phyloP scores from a whole-genome alignment of 805 yeast genomes.

The Zygoascus biomembranicola region DNA sequence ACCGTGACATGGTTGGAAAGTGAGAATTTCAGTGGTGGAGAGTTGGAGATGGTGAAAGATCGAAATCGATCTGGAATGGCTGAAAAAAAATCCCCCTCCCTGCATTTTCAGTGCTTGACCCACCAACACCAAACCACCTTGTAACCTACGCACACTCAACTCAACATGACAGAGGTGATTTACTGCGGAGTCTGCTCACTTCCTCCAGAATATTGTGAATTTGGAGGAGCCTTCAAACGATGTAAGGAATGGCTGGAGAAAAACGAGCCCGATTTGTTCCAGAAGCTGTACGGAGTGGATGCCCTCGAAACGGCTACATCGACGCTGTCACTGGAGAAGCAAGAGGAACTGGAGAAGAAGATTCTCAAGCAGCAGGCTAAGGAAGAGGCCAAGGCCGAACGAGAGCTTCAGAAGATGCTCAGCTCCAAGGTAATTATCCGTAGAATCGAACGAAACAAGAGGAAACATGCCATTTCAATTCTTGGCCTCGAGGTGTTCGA shows the following conservation, averaged over 20 bases:
- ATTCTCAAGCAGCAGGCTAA: constrained; percentile 77
- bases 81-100: neutral
- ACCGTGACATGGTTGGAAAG: constrained; percentile 15
- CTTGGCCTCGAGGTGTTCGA: constrained; percentile 84
- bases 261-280: constrained; percentile 47
- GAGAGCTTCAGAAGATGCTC: constrained; percentile 70
- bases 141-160: neutral
- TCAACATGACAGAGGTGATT: constrained; percentile 31
- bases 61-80: no score
- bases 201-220: constrained; percentile 93
- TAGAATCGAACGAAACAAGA: constrained; percentile 81
- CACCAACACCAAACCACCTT: neutral
- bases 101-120: neutral
- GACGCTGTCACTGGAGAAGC: constrained; percentile 61
- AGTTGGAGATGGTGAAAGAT: neutral
- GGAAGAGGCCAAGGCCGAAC: constrained; percentile 58
- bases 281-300: constrained; percentile 48
- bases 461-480: constrained; percentile 80
- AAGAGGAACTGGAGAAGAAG: constrained; percentile 74
- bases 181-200: constrained; percentile 76
- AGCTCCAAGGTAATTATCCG: constrained; percentile 77
- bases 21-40: neutral
- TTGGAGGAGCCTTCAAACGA: constrained; percentile 69
- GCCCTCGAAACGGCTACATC: constrained; percentile 40
- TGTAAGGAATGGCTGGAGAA: constrained; percentile 78